These are phyloP conservation scores for Ophiocordyceps camponoti-saundersi DNA, from an alignment of 2,329 filamentous ascomycete genomes.

Conservation along the genomic window DNA sequence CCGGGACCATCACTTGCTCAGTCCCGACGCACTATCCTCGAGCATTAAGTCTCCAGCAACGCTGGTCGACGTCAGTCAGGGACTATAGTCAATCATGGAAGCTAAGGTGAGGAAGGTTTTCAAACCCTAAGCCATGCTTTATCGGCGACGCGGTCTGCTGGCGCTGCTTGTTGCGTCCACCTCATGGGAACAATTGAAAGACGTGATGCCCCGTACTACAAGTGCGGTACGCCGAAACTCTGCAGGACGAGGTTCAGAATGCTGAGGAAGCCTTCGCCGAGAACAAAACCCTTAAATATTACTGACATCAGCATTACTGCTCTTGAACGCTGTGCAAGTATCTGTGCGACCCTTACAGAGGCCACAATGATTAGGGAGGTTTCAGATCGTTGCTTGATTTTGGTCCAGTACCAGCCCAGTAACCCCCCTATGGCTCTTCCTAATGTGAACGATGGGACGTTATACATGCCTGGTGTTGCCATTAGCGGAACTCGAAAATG, in stretches of 20 bases:
- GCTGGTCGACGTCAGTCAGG: conserved; percentile 35
- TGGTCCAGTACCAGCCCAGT: conserved; percentile 61
- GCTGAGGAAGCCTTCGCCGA: conserved; percentile 82
- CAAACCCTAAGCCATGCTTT: not conserved
- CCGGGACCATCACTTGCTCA: conserved; percentile 52
- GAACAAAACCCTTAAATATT: conserved; percentile 53
- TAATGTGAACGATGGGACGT: conserved; percentile 87
- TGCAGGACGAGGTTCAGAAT: conserved; percentile 79
- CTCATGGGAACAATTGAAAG: no score
- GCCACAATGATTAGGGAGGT: conserved; percentile 83
- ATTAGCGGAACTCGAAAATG: not conserved
- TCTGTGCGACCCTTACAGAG: conserved; percentile 22
- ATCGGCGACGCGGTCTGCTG: no score
- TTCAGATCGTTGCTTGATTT: conserved; percentile 32
- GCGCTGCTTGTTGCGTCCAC: no score
- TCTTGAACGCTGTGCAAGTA: not conserved
- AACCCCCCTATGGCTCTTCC: conserved; percentile 69
- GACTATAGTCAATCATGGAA: conserved; percentile 32
- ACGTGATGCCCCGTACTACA: conserved; percentile 19
- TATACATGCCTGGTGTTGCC: conserved; percentile 63
- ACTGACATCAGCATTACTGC: not conserved
- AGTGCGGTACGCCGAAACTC: conserved; percentile 57
- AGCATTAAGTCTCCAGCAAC: conserved; percentile 45
- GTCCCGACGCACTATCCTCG: conserved; percentile 55
- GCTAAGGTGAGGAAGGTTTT: conserved; percentile 7